Evolutionary conservation across 441 rosid species (phyloP).

Genomic region (Gossypium davidsonii): DNA sequence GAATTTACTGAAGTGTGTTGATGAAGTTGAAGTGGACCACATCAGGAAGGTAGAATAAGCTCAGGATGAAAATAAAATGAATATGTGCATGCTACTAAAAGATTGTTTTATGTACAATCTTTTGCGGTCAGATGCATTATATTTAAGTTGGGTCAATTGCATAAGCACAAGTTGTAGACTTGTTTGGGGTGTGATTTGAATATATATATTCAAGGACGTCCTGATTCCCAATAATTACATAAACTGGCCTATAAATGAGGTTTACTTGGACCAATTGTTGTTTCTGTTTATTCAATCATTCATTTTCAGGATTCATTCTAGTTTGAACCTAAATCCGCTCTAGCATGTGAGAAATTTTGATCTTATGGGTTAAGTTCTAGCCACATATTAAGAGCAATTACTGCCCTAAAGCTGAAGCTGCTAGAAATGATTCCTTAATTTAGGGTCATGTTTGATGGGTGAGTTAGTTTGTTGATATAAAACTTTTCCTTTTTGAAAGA

Average conservation of each 20-base stretch:
- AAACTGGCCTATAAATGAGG: constrained; percentile 1
- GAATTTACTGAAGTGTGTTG: constrained; percentile 50
- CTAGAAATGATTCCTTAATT: not conserved
- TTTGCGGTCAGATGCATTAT: not conserved
- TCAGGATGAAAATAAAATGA: not conserved
- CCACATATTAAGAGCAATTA: not conserved
- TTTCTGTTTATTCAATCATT: not conserved
- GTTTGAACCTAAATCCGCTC: not conserved
- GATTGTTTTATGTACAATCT: not conserved
- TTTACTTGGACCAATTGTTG: constrained; percentile 1
- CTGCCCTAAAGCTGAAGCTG: constrained; percentile 1
- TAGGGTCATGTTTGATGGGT: not conserved
- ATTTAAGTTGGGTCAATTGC: not conserved
- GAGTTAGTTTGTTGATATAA: not conserved
- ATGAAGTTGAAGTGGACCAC: constrained; percentile 51
- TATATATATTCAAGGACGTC: not conserved
- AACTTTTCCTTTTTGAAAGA: not conserved
- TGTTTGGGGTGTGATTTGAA: not conserved
- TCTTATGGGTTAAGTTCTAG: not conserved
- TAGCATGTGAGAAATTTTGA: not conserved
- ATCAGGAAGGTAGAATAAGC: constrained; percentile 41
- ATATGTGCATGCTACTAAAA: constrained; percentile 9
- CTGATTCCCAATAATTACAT: not conserved
- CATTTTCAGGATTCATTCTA: constrained; percentile 1
- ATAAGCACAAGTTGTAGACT: not conserved